phyloP scores from a whole-genome alignment of 2,329 filamentous ascomycete genomes.

The Alternaria conjuncta region DNA sequence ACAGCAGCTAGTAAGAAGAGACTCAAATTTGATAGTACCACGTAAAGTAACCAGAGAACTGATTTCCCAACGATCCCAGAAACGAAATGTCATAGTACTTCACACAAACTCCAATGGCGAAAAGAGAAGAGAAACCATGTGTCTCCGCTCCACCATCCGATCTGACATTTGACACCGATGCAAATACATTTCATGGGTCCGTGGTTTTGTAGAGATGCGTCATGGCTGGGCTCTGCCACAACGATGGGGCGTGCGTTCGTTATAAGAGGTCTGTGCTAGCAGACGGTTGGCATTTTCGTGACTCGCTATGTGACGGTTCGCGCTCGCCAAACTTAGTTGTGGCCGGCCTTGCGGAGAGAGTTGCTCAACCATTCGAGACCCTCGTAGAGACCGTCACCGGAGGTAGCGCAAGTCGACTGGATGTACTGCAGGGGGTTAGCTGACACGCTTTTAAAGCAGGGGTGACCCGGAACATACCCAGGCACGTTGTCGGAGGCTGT shows the following conservation, averaged over 20 bases:
- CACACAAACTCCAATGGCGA: constrained; percentile 48
- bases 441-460: background rate
- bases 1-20: constrained; percentile 41
- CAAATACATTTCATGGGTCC: constrained; percentile 40
- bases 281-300: constrained; percentile 38
- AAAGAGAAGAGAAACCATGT: constrained; percentile 32
- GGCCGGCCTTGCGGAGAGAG: constrained; percentile 61
- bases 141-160: constrained; percentile 46
- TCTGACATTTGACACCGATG: constrained; percentile 42
- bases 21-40: constrained; percentile 49
- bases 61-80: constrained; percentile 45
- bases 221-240: constrained; percentile 21
- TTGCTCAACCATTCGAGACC: constrained; percentile 75
- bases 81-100: constrained; percentile 43
- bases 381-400: constrained; percentile 98
- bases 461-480: constrained; percentile 74
- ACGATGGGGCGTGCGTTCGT: constrained; percentile 32
- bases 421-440: constrained; percentile 71
- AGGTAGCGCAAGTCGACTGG: constrained; percentile 99
- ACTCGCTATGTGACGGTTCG: constrained; percentile 29
- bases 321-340: constrained; percentile 48
- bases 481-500: constrained; percentile 96
- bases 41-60: constrained; percentile 46
- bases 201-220: constrained; percentile 21
- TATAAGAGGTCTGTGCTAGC: constrained; percentile 31